phyloP scores from a whole-genome alignment of 139 green algal species.

The Closterium sp. region DNA sequence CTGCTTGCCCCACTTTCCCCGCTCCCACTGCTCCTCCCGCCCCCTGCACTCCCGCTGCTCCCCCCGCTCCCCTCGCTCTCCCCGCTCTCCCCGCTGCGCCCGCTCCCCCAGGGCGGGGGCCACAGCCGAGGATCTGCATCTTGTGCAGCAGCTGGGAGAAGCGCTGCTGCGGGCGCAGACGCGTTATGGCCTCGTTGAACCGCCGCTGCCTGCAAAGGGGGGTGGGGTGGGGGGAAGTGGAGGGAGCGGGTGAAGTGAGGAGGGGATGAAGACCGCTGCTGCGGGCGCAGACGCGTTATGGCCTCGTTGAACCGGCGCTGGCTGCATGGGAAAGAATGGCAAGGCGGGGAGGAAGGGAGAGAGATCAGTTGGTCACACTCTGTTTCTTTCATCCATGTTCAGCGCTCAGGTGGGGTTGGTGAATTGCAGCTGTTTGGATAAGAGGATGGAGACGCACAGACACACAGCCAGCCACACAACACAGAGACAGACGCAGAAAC shows the following conservation, averaged over 20 bases:
- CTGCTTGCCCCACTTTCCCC: too few relatives aligned
- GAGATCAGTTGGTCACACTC: not conserved
- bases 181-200: slow-evolving; percentile 5
- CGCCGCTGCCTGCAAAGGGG: not conserved
- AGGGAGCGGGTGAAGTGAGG: not conserved
- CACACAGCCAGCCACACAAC: too few relatives aligned
- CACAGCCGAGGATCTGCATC: slow-evolving; percentile 3
- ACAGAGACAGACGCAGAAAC: too few relatives aligned
- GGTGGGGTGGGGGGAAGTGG: not conserved
- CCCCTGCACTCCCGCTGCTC: not conserved
- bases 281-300: not conserved
- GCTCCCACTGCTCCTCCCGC: too few relatives aligned
- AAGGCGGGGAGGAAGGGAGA: too few relatives aligned
- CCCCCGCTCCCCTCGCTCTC: too few relatives aligned
- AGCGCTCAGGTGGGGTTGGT: not conserved
- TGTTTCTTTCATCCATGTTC: not conserved
- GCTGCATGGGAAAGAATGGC: not conserved
- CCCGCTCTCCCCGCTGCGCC: not conserved
- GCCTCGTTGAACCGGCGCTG: not conserved
- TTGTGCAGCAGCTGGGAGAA: slow-evolving; percentile 23
- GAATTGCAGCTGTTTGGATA: not conserved
- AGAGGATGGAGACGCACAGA: too few relatives aligned
- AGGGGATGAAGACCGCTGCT: too few relatives aligned
- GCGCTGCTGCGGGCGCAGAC: slow-evolving; percentile 7
- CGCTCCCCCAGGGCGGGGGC: not conserved